These are phyloP conservation scores for Poronia punctata DNA, from an alignment of 495 filamentous ascomycete species.

Conservation along the genomic window DNA sequence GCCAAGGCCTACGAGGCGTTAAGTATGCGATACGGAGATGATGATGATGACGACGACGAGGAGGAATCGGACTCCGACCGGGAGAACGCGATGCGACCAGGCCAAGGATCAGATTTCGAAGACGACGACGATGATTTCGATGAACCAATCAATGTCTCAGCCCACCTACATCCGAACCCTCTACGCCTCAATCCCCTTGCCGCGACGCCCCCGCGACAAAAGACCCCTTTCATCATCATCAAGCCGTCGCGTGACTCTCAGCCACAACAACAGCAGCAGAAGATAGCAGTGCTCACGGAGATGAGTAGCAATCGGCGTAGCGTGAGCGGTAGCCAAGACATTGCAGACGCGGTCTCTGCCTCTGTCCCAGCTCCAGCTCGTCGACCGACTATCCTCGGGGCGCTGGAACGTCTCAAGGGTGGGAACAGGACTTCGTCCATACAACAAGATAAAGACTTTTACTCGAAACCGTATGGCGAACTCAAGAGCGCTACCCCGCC, in stretches of 20 bases:
- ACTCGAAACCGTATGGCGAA: conserved; percentile 45
- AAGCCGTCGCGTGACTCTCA: conserved; percentile 15
- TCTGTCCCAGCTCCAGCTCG: conserved; percentile 1
- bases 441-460: conserved; percentile 48
- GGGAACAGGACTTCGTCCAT: conserved; percentile 35
- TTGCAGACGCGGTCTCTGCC: conserved; percentile 23
- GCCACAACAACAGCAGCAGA: not conserved
- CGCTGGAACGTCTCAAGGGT: conserved; percentile 14
- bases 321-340: conserved; percentile 27
- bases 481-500: conserved; percentile 41
- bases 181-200: conserved; percentile 36
- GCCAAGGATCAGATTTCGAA: conserved; percentile 12
- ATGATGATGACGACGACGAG: too few species aligned
- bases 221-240: conserved; percentile 30
- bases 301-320: conserved; percentile 34
- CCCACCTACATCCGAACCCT: conserved; percentile 35
- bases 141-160: conserved; percentile 17
- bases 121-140: conserved; percentile 17
- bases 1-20: conserved; percentile 39
- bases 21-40: conserved; percentile 40
- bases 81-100: conserved; percentile 28
- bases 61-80: conserved; percentile 30
- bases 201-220: conserved; percentile 11
- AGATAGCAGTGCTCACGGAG: conserved; percentile 36
- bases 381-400: conserved; percentile 3